Conservation (phyloP, 2,329 filamentous ascomycete species). For the Alternaria brassicae region DNA sequence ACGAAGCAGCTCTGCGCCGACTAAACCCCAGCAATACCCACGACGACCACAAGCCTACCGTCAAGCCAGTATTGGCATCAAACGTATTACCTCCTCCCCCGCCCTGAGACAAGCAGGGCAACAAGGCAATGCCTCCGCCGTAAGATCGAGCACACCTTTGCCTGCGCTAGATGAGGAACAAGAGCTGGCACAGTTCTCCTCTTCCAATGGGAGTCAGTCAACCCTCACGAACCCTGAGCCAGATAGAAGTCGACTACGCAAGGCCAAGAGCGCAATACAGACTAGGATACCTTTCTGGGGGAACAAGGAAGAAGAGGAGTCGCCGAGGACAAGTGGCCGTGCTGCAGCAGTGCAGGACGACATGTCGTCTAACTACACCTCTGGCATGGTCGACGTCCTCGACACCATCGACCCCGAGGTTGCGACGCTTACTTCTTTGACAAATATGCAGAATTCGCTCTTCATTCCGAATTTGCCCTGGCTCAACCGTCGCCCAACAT, state of each 20-base stretch:
- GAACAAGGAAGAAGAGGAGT: slow-evolving; percentile 23
- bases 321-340: not conserved
- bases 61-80: slow-evolving; percentile 48
- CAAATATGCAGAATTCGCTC: slow-evolving; percentile 88
- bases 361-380: slow-evolving; percentile 59
- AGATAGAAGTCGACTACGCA: slow-evolving; percentile 33
- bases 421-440: slow-evolving; percentile 80
- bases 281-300: slow-evolving; percentile 39
- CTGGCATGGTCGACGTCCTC: slow-evolving; percentile 70
- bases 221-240: slow-evolving; percentile 19
- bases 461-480: slow-evolving; percentile 84
- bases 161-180: slow-evolving; percentile 40
- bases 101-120: slow-evolving; percentile 31
- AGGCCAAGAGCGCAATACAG: slow-evolving; percentile 39
- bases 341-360: slow-evolving; percentile 6
- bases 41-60: slow-evolving; percentile 38
- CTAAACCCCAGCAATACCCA: slow-evolving; percentile 30
- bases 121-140: slow-evolving; percentile 29
- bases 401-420: slow-evolving; percentile 83
- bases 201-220: slow-evolving; percentile 26
- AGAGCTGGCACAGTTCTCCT: slow-evolving; percentile 31
- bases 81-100: slow-evolving; percentile 41
- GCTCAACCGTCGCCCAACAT: slow-evolving; percentile 80
- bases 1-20: slow-evolving; percentile 40
- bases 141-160: slow-evolving; percentile 35